These are phyloP conservation scores for Suhomyces bokatorum DNA, from an alignment of 1,139 yeast genomes.

Conservation along the genomic window DNA sequence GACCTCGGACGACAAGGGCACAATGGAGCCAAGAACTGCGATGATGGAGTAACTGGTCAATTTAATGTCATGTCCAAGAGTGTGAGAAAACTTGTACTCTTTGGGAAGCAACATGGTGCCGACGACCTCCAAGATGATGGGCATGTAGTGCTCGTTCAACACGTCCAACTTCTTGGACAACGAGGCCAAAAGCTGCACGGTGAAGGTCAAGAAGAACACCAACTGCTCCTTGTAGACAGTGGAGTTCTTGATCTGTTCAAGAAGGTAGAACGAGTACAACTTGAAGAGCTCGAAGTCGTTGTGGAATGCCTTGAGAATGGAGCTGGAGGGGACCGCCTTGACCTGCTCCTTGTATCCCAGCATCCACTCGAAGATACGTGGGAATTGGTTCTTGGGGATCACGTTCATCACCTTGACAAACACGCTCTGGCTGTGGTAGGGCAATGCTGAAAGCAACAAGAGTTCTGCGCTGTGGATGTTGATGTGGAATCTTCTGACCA, in stretches of 20 bases:
- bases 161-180: slow-evolving; percentile 30
- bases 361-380: slow-evolving; percentile 75
- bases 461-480: slow-evolving; percentile 79
- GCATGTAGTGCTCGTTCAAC: slow-evolving; percentile 41
- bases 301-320: slow-evolving; percentile 69
- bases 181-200: slow-evolving; percentile 60
- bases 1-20: slow-evolving; percentile 64
- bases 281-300: slow-evolving; percentile 68
- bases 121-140: slow-evolving; percentile 56
- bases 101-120: slow-evolving; percentile 50
- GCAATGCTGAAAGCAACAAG: slow-evolving; percentile 68
- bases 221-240: slow-evolving; percentile 70
- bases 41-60: slow-evolving; percentile 81
- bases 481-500: slow-evolving; percentile 86
- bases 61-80: slow-evolving; percentile 63
- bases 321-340: slow-evolving; percentile 63
- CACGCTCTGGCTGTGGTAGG: slow-evolving; percentile 71
- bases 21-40: slow-evolving; percentile 73
- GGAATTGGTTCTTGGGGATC: slow-evolving; percentile 61
- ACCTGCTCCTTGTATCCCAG: slow-evolving; percentile 64
- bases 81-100: slow-evolving; percentile 21
- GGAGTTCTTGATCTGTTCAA: slow-evolving; percentile 53
- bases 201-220: slow-evolving; percentile 73
- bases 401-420: slow-evolving; percentile 76
- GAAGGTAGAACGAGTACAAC: slow-evolving; percentile 61